Evolutionary conservation across 805 yeast genomes (phyloP), one percentile per base, ranked within the genome.

Genomic region (Cyberlindnera meyerae): DNA sequence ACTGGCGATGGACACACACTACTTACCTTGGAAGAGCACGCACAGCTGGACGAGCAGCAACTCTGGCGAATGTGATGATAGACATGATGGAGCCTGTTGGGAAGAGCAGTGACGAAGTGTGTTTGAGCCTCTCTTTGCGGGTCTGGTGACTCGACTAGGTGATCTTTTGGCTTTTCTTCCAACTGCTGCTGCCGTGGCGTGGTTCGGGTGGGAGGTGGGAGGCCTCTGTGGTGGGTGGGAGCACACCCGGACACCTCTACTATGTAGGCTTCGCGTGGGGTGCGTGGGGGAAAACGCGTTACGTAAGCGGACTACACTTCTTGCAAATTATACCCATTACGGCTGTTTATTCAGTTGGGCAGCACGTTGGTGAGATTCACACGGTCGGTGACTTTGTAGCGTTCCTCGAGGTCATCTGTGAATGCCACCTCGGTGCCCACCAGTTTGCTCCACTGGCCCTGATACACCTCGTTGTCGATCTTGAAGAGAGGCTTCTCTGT

Each of bases 381-480:
- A 16, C 54, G 40, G 29, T 51, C 56, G 3, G 35, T 36, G 5
- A 51, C 42, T 15, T 48, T 51, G 34, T 42, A 42, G 6, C 30
- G 32, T 17, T 47, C 47, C 6, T 44, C 48, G 21, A 47, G 13
- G 24, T 51, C 57, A n/a, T 55, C 58, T 7, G 48, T 44, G 28
- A 57, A 44, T 20, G 60, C 72, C 28, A 75, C 53, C 43, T 76
- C 96, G 0, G 94, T 82, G 0, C 97, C 97, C 1, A 85, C 79
- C 3, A 86, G 59, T 37, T 73, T 73, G 29, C 71, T 68, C 96
- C 97, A 89, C 16, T 67, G 62, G 2, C 95, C 93, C 57, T 77
- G 75, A 55, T 77, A 86, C 4, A 85, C 59, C 26, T 71, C 66
- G 34, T 71, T 70, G 27, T 81, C 80, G 11, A 77, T 61, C 48